phyloP scores from a whole-genome alignment of 176 grass and related monocot species.

The Stipa capillata region DNA sequence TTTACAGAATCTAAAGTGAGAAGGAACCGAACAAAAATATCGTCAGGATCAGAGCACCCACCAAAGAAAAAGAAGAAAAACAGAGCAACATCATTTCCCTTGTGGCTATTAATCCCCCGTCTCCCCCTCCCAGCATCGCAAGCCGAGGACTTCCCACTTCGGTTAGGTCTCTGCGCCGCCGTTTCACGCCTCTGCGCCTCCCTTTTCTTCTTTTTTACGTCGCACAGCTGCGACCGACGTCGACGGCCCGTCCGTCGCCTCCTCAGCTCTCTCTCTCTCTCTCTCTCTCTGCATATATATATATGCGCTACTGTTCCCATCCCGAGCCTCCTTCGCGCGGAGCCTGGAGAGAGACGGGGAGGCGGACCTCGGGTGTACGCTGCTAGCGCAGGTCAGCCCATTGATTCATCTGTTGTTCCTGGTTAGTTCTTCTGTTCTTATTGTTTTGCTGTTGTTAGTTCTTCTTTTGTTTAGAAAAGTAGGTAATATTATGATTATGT shows the following conservation, averaged over 20 bases:
- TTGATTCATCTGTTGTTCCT: neutral
- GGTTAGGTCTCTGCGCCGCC: neutral
- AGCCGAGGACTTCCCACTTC: neutral
- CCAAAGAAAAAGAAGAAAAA: neutral
- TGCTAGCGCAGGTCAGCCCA: neutral
- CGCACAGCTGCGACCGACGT: conserved; percentile 6
- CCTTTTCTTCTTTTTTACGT: neutral
- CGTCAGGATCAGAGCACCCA: neutral
- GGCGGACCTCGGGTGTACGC: neutral
- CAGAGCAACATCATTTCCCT: neutral
- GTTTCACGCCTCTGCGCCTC: neutral
- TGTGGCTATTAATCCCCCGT: too few species aligned
- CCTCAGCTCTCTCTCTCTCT: neutral
- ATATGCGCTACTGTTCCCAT: neutral
- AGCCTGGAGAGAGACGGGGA: neutral
- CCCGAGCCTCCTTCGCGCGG: neutral
- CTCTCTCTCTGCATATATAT: neutral
- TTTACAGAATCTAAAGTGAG: neutral
- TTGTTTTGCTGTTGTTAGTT: too few species aligned
- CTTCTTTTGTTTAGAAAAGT: neutral
- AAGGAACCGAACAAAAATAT: neutral
- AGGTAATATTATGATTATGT: neutral
- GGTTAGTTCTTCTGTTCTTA: neutral
- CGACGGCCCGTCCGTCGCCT: conserved; percentile 18
- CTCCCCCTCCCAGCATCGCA: neutral